Evolutionary conservation across 257 asterid species (phyloP).

Genomic region (Nicotiana otophora): DNA sequence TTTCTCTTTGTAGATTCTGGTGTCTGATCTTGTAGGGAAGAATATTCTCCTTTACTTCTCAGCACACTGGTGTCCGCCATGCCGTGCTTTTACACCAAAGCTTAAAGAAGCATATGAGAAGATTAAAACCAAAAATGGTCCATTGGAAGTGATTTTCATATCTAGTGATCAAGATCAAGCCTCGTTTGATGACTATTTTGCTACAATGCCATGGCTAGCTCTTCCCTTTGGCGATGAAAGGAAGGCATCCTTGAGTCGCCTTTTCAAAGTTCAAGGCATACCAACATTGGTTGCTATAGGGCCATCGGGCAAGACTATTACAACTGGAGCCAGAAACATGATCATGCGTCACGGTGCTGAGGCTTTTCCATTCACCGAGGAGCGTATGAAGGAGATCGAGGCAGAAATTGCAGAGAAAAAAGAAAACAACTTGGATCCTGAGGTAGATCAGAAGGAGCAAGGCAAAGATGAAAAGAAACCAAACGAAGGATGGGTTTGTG

Average conservation of each 20-base stretch:
- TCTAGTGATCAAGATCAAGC: constrained; percentile 73
- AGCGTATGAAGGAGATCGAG: constrained; percentile 64
- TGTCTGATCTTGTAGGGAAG: constrained; percentile 76
- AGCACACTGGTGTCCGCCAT: constrained; percentile 98
- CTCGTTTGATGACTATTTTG: constrained; percentile 67
- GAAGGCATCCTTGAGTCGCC: constrained; percentile 42
- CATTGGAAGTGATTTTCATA: constrained; percentile 71
- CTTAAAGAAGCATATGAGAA: constrained; percentile 51
- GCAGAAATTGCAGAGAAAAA: constrained; percentile 32
- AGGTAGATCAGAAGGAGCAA: background rate
- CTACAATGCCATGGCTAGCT: constrained; percentile 89
- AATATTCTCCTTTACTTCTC: constrained; percentile 72
- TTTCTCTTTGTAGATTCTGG: constrained; percentile 47
- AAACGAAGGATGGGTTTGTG: constrained; percentile 49
- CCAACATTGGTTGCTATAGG: constrained; percentile 70
- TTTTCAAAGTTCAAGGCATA: constrained; percentile 72
- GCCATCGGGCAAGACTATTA: constrained; percentile 56
- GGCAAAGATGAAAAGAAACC: constrained; percentile 10
- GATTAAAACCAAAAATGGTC: constrained; percentile 43
- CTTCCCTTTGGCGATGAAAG: constrained; percentile 74
- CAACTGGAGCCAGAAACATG: constrained; percentile 53
- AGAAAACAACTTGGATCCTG: background rate
- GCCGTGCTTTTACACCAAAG: constrained; percentile 79
- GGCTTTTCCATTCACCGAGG: constrained; percentile 75
- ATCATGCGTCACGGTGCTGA: constrained; percentile 50